Evolutionary conservation across 225 moss, liverwort and hornwort species (phyloP).

Genomic region (Bryoerythrophyllum caledonicum): DNA sequence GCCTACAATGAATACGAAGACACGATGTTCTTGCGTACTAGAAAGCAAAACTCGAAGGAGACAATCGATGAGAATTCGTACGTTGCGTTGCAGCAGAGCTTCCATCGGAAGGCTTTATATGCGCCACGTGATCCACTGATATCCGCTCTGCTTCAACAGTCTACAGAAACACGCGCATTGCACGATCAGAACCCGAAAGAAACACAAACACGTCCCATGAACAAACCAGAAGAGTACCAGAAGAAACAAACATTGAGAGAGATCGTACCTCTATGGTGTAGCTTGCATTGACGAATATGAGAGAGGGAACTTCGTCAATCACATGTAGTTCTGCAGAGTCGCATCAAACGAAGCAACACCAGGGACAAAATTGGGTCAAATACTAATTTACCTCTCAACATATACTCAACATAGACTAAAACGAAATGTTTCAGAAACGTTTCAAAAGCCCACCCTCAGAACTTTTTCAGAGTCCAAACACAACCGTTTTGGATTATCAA

Average conservation of each 20-base stretch:
- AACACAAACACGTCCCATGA: conserved; percentile 17
- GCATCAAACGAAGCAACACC: conserved; percentile 9
- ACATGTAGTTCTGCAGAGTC: conserved; percentile 80
- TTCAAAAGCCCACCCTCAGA: conserved; percentile 11
- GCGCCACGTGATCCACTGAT: conserved; percentile 98
- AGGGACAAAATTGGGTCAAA: conserved; percentile 7
- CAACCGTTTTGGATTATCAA: neutral
- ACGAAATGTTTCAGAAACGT: neutral
- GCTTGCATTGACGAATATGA: conserved; percentile 93
- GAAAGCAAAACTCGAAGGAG: conserved; percentile 7
- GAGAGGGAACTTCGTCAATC: conserved; percentile 91
- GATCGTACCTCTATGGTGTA: conserved; percentile 92
- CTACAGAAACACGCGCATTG: conserved; percentile 42
- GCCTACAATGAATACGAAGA: neutral
- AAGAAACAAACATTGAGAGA: neutral
- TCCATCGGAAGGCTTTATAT: conserved; percentile 98
- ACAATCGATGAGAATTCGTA: conserved; percentile 25
- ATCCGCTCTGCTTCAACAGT: conserved; percentile 99
- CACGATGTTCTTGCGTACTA: neutral
- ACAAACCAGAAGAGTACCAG: neutral
- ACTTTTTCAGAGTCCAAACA: neutral
- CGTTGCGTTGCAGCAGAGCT: conserved; percentile 97
- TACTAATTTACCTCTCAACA: neutral
- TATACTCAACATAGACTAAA: neutral
- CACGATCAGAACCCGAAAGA: conserved; percentile 11